Base-by-base conservation (phyloP, 306 rosid species). In the Lupinus albus region DNA sequence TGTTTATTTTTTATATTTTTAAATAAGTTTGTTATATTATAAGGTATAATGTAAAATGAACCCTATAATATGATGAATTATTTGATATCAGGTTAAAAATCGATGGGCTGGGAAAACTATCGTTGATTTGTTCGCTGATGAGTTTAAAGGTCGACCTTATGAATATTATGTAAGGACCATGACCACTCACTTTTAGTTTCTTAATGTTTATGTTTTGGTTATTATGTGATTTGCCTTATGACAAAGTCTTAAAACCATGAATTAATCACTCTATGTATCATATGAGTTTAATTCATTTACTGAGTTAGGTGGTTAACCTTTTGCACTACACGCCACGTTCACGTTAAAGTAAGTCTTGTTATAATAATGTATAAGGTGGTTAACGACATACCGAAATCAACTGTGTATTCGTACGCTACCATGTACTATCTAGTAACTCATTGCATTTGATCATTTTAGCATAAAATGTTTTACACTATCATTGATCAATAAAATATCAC, bases 91-190 rank as follows among this genome's bases (percentile, higher is more conserved):
- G 97, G 99, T 88, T 15, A 88, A 90, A 70, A 86, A 88, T 65
- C 86, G 96, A 8, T 94, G 99, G 99, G 95, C 89, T 0, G 99
- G 97, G 47, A 88, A 86, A 87, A 85, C 86, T 54, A 82, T 88
- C 11, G 96, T 94, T 7, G 97, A 88, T 72, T 82, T 94, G 77
- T 90, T 94, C 35, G 77, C 99, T 0, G 87, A 94, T 53, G 99
- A 94, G 73, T 94, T 94, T 52, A 90, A 90, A 75, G 97, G 99
- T 64, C 86, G 97, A 57, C 85, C 89, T 30, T 82, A 83, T 73
- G 89, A 94, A 17, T 90, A 89, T 85, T 88, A 89, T 85, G 97
- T 89, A 84, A 38, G 81, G 52, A 36, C 11, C 25, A 50, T 7
- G n/a, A 21, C 12, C 39, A 12, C 53, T 35, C 15, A 4, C 38